A percentile compares a stretch with the other conserved stretches of the same genome.
phyloP scores from a whole-genome alignment of 1,139 yeast species.

The Pichia sp. region DNA sequence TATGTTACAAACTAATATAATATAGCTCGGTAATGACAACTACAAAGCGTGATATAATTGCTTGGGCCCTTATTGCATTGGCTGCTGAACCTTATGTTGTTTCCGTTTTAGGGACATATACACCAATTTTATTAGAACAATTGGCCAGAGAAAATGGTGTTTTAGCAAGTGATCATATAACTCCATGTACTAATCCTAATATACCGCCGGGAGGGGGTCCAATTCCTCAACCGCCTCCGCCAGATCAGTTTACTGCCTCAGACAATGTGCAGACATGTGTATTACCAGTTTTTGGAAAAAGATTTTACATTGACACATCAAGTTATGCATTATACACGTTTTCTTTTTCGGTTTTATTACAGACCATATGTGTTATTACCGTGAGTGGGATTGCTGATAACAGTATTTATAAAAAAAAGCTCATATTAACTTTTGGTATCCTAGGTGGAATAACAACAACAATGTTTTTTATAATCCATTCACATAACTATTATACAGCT shows the following conservation, averaged over 20 bases:
- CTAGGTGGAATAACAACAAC: constrained; percentile 50
- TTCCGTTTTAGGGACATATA: constrained; percentile 65
- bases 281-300: constrained; percentile 32
- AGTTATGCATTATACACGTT: constrained; percentile 66
- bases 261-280: constrained; percentile 30
- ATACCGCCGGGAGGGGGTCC: constrained; percentile 16
- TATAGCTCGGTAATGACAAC: too few relatives aligned
- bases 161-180: constrained; percentile 37
- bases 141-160: constrained; percentile 65
- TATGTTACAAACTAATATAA: background rate
- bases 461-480: constrained; percentile 36
- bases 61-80: constrained; percentile 17
- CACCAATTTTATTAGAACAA: constrained; percentile 59
- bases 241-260: constrained; percentile 33
- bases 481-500: constrained; percentile 46
- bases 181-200: constrained; percentile 23
- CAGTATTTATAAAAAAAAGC: constrained; percentile 45
- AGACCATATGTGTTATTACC: constrained; percentile 57
- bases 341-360: constrained; percentile 56
- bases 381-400: constrained; percentile 64
- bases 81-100: constrained; percentile 74
- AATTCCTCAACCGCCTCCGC: constrained; percentile 21
- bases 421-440: constrained; percentile 48
- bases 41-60: constrained; percentile 9
- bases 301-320: constrained; percentile 51